Percentiles rank a stretch among this genome's conserved stretches.
Conservation (phyloP, 2,329 filamentous ascomycete genomes). For the Penicillium sp. region DNA sequence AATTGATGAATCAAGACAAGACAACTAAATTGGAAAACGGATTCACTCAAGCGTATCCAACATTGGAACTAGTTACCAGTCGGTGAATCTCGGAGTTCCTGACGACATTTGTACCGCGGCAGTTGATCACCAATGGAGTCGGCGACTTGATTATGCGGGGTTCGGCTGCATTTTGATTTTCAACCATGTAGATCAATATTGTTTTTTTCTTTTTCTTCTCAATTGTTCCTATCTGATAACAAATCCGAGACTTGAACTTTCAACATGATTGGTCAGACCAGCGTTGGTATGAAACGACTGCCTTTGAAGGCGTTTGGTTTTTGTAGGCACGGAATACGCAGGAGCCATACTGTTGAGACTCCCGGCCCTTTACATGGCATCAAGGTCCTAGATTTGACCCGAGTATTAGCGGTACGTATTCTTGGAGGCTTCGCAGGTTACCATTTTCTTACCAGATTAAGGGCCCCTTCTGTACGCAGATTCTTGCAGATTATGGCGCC, state of each 20-base stretch:
- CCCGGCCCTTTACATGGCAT: constrained; percentile 21
- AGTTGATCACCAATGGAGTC: not conserved
- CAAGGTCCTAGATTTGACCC: constrained; percentile 30
- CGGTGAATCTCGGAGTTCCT: not conserved
- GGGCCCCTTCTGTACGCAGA: constrained; percentile 44
- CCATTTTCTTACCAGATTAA: not conserved
- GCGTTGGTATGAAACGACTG: not conserved
- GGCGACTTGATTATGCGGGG: not conserved
- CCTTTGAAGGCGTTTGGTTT: not conserved
- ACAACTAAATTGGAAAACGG: too few relatives aligned
- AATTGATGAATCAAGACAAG: too few relatives aligned
- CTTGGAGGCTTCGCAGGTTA: too few relatives aligned
- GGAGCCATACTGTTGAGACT: not conserved
- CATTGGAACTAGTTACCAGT: not conserved
- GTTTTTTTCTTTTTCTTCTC: too few relatives aligned
- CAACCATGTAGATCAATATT: not conserved
- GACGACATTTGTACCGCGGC: not conserved
- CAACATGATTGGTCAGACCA: not conserved
- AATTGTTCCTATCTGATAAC: too few relatives aligned
- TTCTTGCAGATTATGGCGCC: constrained; percentile 49
- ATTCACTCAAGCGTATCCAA: too few relatives aligned
- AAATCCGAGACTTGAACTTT: too few relatives aligned
- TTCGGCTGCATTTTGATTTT: not conserved
- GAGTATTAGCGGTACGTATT: constrained; percentile 27
- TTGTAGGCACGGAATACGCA: not conserved